Percentiles rank a stretch among this genome's conserved stretches.
These are phyloP conservation scores for Pseudogymnoascus sp. DNA, from an alignment of 2,329 filamentous ascomycete species.

Conservation along the genomic window DNA sequence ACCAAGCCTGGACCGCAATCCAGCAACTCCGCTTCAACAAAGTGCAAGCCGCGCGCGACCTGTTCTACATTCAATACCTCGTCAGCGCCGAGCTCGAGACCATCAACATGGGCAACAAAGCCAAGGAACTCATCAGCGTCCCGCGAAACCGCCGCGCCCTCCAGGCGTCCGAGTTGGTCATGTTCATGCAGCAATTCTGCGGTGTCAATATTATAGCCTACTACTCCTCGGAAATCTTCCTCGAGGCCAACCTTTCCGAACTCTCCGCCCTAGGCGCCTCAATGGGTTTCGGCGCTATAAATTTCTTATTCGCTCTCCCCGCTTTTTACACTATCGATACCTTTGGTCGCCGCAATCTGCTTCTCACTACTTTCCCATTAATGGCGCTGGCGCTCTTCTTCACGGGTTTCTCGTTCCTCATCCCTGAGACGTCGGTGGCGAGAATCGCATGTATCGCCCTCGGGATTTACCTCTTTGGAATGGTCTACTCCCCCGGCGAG, in stretches of 20 bases:
- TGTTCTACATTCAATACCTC: slow-evolving; percentile 51
- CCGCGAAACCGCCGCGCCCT: slow-evolving; percentile 56
- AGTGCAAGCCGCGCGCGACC: slow-evolving; percentile 48
- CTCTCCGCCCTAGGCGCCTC: slow-evolving; percentile 50
- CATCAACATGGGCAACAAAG: slow-evolving; percentile 42
- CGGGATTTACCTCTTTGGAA: slow-evolving; percentile 43
- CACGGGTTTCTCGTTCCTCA: slow-evolving; percentile 46
- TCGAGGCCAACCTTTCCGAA: slow-evolving; percentile 44
- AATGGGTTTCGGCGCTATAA: slow-evolving; percentile 57
- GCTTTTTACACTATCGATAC: slow-evolving; percentile 62
- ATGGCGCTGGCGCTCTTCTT: slow-evolving; percentile 49
- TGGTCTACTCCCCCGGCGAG: slow-evolving; percentile 52
- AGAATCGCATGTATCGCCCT: slow-evolving; percentile 32
- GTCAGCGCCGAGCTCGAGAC: slow-evolving; percentile 48
- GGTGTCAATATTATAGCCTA: slow-evolving; percentile 51
- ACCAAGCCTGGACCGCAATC: slow-evolving; percentile 42
- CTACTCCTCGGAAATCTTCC: slow-evolving; percentile 56
- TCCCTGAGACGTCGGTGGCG: slow-evolving; percentile 31
- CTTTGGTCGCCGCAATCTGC: slow-evolving; percentile 56
- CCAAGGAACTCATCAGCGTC: slow-evolving; percentile 52
- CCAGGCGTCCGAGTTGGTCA: slow-evolving; percentile 54
- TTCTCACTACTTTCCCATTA: slow-evolving; percentile 57
- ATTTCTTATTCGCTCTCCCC: slow-evolving; percentile 57
- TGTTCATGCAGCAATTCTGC: slow-evolving; percentile 60
- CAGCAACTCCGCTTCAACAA: slow-evolving; percentile 42